Base-by-base conservation (phyloP, 1,284 basidiomycete genomes). In the Malassezia psittaci region DNA sequence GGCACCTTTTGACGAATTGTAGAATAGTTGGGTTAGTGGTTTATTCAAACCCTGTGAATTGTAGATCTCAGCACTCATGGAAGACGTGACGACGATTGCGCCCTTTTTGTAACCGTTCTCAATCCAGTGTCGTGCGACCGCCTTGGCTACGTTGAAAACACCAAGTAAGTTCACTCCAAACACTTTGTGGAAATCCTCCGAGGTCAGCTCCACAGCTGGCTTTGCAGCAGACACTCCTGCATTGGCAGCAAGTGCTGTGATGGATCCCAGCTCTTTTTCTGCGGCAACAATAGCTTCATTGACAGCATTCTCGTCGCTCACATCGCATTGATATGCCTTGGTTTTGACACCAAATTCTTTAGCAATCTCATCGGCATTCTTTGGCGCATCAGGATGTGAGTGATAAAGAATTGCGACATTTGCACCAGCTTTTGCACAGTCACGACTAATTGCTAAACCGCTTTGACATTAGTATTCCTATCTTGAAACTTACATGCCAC, bases 311-410 rank as follows among this genome's bases (percentile, higher is more conserved):
- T 59, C 62, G 36, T 75, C 67, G 29, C 70, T 65, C 29, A 75
- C 73, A 46, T 75, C 73, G 59, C 72, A 74, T 64, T 75, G 65
- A 62, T 75, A 75, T 6, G 73, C 73, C 64, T 72, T 70, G 54
- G 54, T 58, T 65, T 74, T 70, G 55, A 66, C 62, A 38, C 62
- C 61, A 37, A 60, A 72, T 61, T 72, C 66, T 60, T 74, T 68
- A 53, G 73, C 66, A 12, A 74, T 64, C 38, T 50, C 42, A 42
- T 55, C 68, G 52, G 71, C 71, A 15, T 62, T 59, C 52, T 74
- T 66, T 42, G 69, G 65, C 3, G 71, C 70, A 58, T 74, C 67
- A 51, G 71, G 71, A 63, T 74, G 65, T 34, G 65, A 68, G 51
- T 65, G 69, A 65, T 68, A 74, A 48, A 74, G 52, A 57, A 74